A percentile compares a stretch with the other conserved stretches of the same genome.
phyloP scores from a whole-genome alignment of 2,329 filamentous ascomycete species.

The Fusarium drepaniforme region DNA sequence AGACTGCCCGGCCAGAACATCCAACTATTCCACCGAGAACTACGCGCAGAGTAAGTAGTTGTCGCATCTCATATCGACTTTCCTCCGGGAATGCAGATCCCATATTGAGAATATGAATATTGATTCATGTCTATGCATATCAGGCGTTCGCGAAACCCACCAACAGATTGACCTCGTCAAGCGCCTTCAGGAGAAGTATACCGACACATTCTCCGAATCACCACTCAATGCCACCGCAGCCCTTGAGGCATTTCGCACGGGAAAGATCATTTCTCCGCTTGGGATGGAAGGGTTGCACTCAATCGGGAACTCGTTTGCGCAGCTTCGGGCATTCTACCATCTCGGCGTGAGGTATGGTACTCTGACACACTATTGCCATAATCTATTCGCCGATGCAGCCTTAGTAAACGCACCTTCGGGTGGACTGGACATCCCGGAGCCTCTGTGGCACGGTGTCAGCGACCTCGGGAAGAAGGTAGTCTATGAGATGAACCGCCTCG shows the following conservation, averaged over 20 bases:
- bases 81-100: too few species aligned
- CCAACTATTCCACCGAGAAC: too few species aligned
- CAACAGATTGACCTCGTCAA: constrained; percentile 51
- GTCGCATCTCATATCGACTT: too few species aligned
- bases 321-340: constrained; percentile 50
- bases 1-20: constrained; percentile 23
- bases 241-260: constrained; percentile 45
- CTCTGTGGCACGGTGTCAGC: constrained; percentile 30
- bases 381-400: constrained; percentile 46
- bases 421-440: constrained; percentile 22
- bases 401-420: constrained; percentile 44
- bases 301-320: constrained; percentile 49
- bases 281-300: constrained; percentile 54
- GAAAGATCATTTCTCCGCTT: constrained; percentile 52
- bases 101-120: too few species aligned
- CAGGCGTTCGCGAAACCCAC: constrained; percentile 21
- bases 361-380: constrained; percentile 52
- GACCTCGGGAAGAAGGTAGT: constrained; percentile 44
- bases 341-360: constrained; percentile 55
- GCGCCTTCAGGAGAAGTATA: too few species aligned
- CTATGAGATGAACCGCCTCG: constrained; percentile 53
- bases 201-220: too few species aligned
- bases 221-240: constrained; percentile 8
- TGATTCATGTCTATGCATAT: too few species aligned
- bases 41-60: too few species aligned